A percentile compares a stretch with the other conserved stretches of the same genome.
Conservation (phyloP, 2,329 filamentous ascomycete genomes). For the Ceratocystis eucalypticola region DNA sequence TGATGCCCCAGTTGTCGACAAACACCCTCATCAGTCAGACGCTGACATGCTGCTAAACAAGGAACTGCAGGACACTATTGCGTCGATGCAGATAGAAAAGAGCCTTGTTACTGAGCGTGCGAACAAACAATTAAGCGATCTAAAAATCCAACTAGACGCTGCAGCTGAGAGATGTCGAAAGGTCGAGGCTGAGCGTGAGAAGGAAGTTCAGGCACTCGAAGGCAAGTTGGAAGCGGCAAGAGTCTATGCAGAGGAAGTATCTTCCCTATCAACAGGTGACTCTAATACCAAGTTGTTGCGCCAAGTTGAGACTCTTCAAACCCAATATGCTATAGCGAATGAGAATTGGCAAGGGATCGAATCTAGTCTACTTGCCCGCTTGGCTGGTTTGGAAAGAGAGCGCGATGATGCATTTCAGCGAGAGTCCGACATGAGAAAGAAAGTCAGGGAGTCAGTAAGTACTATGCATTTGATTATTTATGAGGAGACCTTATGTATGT, state of each 20-base stretch:
- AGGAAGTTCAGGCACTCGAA: constrained; percentile 67
- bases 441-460: constrained; percentile 71
- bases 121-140: constrained; percentile 53
- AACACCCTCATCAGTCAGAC: constrained; percentile 28
- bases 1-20: constrained; percentile 52
- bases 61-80: constrained; percentile 43
- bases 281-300: constrained; percentile 78
- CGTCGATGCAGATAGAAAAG: constrained; percentile 65
- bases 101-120: constrained; percentile 53
- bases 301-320: constrained; percentile 90
- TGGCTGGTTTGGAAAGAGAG: constrained; percentile 73
- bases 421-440: constrained; percentile 78
- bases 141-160: constrained; percentile 58
- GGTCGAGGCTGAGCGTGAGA: constrained; percentile 62
- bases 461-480: background rate
- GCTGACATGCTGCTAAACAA: constrained; percentile 42
- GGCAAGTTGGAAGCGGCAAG: constrained; percentile 82
- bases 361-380: constrained; percentile 63
- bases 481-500: background rate
- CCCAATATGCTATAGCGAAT: constrained; percentile 83
- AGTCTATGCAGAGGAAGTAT: constrained; percentile 73
- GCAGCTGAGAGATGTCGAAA: constrained; percentile 56
- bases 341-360: constrained; percentile 98
- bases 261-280: constrained; percentile 67
- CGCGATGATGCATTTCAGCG: constrained; percentile 71